Evolutionary conservation across 345 rosid genomes (phyloP).

Genomic region (Bruguiera parviflora): DNA sequence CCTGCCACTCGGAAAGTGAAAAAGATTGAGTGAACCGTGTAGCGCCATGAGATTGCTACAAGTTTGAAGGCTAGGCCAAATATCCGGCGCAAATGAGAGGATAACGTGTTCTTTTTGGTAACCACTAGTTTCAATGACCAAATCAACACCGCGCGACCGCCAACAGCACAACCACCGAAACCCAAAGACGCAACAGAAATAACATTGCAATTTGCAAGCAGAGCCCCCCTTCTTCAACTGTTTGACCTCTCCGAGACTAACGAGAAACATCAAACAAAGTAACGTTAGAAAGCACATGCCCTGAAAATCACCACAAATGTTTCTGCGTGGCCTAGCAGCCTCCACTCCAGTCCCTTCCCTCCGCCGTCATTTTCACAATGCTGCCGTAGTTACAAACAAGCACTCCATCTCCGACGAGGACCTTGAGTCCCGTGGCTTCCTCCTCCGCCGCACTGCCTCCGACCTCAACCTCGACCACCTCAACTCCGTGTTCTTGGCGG

Average conservation of each 20-base stretch:
- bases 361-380: constrained; percentile 14
- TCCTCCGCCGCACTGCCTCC: constrained; percentile 54
- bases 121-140: constrained; percentile 3
- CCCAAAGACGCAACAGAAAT: too few relatives aligned
- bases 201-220: too few relatives aligned
- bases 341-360: constrained; percentile 40
- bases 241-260: not conserved
- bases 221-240: not conserved
- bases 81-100: constrained; percentile 4
- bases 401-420: constrained; percentile 63
- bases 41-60: too few relatives aligned
- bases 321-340: constrained; percentile 46
- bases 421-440: constrained; percentile 65
- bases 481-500: constrained; percentile 72
- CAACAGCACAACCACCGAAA: not conserved
- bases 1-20: too few relatives aligned
- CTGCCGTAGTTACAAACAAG: constrained; percentile 16
- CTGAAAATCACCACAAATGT: constrained; percentile 28
- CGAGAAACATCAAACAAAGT: too few relatives aligned
- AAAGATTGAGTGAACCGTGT: too few relatives aligned
- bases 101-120: constrained; percentile 7
- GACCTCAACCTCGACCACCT: constrained; percentile 71
- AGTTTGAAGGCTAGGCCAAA: not conserved
- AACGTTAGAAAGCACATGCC: too few relatives aligned
- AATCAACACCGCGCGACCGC: not conserved